A percentile compares a stretch with the other conserved stretches of the same genome.
Evolutionary conservation across 305 asterid species (phyloP).

Genomic region (Plantago coronopus): DNA sequence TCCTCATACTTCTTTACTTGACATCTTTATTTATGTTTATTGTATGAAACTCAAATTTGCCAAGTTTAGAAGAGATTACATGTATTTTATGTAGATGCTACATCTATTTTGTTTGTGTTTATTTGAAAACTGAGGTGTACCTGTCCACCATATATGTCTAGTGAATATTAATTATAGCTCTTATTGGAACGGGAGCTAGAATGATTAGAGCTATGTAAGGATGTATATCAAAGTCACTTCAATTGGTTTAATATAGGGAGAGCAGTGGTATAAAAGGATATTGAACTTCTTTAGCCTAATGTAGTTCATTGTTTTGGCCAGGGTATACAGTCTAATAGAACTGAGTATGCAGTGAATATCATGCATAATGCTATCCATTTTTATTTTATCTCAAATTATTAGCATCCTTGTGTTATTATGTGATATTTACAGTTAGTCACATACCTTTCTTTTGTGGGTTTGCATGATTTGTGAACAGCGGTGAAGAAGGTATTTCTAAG

Average conservation of each 20-base stretch:
- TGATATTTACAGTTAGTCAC: slow-evolving; percentile 8
- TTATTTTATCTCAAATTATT: slow-evolving; percentile 3
- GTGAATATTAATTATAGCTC: slow-evolving; percentile 3
- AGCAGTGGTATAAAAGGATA: background rate
- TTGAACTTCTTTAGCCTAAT: background rate
- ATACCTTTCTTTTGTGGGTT: slow-evolving; percentile 19
- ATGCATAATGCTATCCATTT: slow-evolving; percentile 16
- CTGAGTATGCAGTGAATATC: slow-evolving; percentile 17
- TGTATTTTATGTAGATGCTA: no score
- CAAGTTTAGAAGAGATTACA: no score
- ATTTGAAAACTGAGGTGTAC: background rate
- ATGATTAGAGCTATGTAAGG: slow-evolving; percentile 13
- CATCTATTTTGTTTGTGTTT: no score
- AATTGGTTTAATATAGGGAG: background rate
- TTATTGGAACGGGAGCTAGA: slow-evolving; percentile 10
- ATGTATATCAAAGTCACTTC: background rate
- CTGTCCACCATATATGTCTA: background rate
- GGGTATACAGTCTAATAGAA: background rate
- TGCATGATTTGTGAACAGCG: slow-evolving; percentile 42
- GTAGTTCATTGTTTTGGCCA: background rate
- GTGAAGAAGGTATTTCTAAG: slow-evolving; percentile 48
- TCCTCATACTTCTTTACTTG: background rate
- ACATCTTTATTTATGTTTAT: no score
- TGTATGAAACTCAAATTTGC: no score
- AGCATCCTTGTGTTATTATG: slow-evolving; percentile 1